Evolutionary conservation across 2,329 filamentous ascomycete genomes (phyloP), one percentile per base, ranked within the genome.

Genomic region (Aotearoamyces nothofagi): DNA sequence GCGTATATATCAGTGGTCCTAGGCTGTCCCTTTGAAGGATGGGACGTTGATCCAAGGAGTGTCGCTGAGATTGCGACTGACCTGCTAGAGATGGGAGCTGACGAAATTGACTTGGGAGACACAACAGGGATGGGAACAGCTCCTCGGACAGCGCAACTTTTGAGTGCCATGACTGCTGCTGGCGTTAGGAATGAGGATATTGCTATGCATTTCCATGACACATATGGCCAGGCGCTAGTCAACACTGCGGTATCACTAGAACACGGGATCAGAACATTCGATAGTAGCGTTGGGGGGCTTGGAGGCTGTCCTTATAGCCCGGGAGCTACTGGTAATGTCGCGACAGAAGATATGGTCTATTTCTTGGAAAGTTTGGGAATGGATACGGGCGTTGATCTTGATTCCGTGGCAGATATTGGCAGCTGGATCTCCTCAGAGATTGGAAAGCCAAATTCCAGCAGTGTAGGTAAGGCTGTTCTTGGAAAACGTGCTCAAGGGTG

Each of bases 51-150:
- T 40, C 71, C 72, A 17, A 62, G 66, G 44, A 60, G 57, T 36
- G 73, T 79, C 0, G 72, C 71, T 0, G 66, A 77, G 39, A 69
- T 79, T 24, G 76, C 78, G 0, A 66, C 60, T 35, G 72, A 61
- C 45, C 56, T 93, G 27, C 61, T 93, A 1, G 79, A 86, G 46
- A 80, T 87, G 61, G 86, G 86, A 11, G 86, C 82, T 12, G 82
- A 92, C 46, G 83, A 93, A 60, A 84, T 94, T 40, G 80, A 79
- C 2, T 67, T 93, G 1, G 84, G 83, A 5, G 86, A 93, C 46
- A 94, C 86, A 0, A 87, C 84, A 0, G 86, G 86, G 11, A 84
- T 92, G 67, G 86, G 84, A 17, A 92, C 81, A 0, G 75, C 73
- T n/a, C 74, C 73, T 11, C 60, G 70, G 32, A 82, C 77, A 3